A percentile compares a stretch with the other conserved stretches of the same genome.
Conservation (phyloP, 164 flowering plant genomes). For the Buxus sempervirens region DNA sequence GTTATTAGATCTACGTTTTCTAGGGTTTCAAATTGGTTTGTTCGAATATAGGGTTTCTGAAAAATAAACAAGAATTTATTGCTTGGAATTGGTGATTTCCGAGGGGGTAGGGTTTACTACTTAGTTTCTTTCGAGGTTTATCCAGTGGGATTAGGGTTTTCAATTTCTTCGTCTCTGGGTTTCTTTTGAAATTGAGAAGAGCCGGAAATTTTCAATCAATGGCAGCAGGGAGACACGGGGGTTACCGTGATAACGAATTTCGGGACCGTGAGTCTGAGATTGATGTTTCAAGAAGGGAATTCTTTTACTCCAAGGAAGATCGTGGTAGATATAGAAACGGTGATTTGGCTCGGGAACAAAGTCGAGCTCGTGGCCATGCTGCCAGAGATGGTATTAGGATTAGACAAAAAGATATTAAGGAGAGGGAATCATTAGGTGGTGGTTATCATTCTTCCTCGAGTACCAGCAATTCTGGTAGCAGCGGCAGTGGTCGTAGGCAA, state of each 20-base stretch:
- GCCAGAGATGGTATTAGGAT: conserved; percentile 21
- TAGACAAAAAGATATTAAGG: conserved; percentile 31
- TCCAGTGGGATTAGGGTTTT: conserved; percentile 15
- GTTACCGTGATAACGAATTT: conserved; percentile 50
- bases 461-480: conserved; percentile 45
- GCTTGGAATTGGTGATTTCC: neutral
- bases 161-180: conserved; percentile 3
- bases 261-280: conserved; percentile 45
- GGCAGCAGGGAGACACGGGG: conserved; percentile 76
- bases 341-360: conserved; percentile 18
- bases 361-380: conserved; percentile 18
- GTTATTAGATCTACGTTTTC: neutral
- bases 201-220: conserved; percentile 22
- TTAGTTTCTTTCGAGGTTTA: conserved; percentile 1
- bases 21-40: neutral
- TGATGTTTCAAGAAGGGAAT: conserved; percentile 25
- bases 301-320: conserved; percentile 32
- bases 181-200: conserved; percentile 1
- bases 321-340: conserved; percentile 30
- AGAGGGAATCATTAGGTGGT: conserved; percentile 37
- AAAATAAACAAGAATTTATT: neutral
- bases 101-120: neutral
- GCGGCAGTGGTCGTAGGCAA: conserved; percentile 30
- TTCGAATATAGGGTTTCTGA: neutral
- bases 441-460: conserved; percentile 39